Evolutionary conservation across 2,329 filamentous ascomycete species (phyloP).

Genomic region (Colletotrichum sp.): DNA sequence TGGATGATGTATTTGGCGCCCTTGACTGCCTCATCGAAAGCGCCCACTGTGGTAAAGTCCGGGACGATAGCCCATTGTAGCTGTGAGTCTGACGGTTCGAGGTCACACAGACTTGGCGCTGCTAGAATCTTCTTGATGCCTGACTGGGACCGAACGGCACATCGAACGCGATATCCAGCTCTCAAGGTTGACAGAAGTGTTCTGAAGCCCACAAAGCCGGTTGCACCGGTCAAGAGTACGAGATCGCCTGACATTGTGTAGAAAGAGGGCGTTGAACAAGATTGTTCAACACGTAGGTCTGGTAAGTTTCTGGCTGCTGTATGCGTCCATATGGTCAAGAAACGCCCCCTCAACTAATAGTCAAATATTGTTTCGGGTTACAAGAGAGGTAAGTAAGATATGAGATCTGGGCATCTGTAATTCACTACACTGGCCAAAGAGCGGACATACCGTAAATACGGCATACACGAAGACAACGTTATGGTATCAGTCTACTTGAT

Average conservation of each 20-base stretch:
- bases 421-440: background rate
- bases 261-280: background rate
- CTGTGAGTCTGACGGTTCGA: slow-evolving; percentile 14
- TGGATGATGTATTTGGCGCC: slow-evolving; percentile 41
- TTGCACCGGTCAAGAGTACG: slow-evolving; percentile 31
- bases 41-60: slow-evolving; percentile 36
- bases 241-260: background rate
- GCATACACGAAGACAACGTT: background rate
- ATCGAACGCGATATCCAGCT: slow-evolving; percentile 30
- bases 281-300: background rate
- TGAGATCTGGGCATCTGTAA: background rate
- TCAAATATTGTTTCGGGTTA: background rate
- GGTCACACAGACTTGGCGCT: slow-evolving; percentile 10
- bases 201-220: slow-evolving; percentile 33
- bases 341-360: background rate
- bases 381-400: background rate
- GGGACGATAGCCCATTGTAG: slow-evolving; percentile 35
- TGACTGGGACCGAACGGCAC: slow-evolving; percentile 29
- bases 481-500: background rate
- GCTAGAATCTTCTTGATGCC: slow-evolving; percentile 6
- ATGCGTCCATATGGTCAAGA: background rate
- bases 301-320: background rate
- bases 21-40: slow-evolving; percentile 44
- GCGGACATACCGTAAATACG: background rate
- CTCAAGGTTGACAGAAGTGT: slow-evolving; percentile 27